A percentile compares a stretch with the other conserved stretches of the same genome.
phyloP scores from a whole-genome alignment of 2,329 filamentous ascomycete species.

The Cyphellophora europaea region DNA sequence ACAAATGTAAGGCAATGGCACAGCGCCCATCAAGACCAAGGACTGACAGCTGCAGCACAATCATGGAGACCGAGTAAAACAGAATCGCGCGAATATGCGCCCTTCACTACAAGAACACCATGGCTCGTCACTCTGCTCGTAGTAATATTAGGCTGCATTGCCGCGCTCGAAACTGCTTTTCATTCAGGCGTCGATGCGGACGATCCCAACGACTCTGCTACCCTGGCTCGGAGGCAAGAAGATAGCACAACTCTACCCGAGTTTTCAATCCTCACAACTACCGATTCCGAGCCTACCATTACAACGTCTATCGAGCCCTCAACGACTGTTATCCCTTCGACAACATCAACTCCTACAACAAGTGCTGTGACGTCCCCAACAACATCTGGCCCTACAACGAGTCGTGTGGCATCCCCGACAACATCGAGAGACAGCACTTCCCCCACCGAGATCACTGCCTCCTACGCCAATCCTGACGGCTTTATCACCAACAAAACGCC shows the following conservation, averaged over 20 bases:
- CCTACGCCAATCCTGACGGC: not conserved
- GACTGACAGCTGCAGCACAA: too few species aligned
- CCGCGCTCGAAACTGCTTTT: not conserved
- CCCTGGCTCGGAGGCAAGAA: not conserved
- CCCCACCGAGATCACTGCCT: not conserved
- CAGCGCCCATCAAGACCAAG: too few species aligned
- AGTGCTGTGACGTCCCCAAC: not conserved
- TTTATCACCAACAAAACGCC: too few species aligned
- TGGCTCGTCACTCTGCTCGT: not conserved
- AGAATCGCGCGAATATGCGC: too few species aligned
- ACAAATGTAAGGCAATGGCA: too few species aligned
- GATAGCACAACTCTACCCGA: too few species aligned
- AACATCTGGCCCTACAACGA: not conserved
- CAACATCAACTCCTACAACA: not conserved
- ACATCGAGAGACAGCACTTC: too few species aligned
- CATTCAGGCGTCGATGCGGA: not conserved
- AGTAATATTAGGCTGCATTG: not conserved
- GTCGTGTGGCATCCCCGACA: too few species aligned
- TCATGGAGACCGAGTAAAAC: too few species aligned
- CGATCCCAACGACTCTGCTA: not conserved
- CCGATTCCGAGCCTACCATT: too few species aligned
- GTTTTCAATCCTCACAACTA: too few species aligned
- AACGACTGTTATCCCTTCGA: not conserved
- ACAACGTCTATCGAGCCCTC: not conserved
- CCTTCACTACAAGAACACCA: not conserved